Evolutionary conservation across 2,329 filamentous ascomycete genomes (phyloP).

Genomic region (Clonostachys chloroleuca): DNA sequence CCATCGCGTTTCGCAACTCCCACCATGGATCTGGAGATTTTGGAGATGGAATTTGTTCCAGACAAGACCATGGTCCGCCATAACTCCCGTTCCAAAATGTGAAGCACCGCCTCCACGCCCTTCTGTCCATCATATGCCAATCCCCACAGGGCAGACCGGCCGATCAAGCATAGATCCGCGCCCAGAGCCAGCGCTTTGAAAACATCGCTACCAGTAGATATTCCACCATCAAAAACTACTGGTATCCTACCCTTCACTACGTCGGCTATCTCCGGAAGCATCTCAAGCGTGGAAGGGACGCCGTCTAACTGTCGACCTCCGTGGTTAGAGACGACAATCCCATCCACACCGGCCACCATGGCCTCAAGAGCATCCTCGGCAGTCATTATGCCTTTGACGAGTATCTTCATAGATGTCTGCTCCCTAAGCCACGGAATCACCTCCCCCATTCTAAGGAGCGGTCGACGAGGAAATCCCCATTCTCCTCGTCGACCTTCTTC

Average conservation of each 20-base stretch:
- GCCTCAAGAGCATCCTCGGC: constrained; percentile 20
- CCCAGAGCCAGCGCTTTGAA: constrained; percentile 26
- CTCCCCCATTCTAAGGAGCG: neutral
- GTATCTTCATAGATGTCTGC: neutral
- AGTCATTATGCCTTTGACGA: constrained; percentile 20
- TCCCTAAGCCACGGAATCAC: neutral
- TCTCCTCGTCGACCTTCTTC: neutral
- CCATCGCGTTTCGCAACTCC: neutral
- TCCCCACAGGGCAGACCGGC: neutral
- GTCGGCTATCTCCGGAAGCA: constrained; percentile 17
- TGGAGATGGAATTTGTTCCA: neutral
- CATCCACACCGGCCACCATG: constrained; percentile 18
- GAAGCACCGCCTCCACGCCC: constrained; percentile 1
- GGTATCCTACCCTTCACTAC: constrained; percentile 11
- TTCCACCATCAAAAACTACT: constrained; percentile 22
- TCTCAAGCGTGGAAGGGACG: constrained; percentile 8
- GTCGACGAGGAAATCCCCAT: neutral
- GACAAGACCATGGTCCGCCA: neutral
- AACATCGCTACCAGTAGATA: constrained; percentile 26
- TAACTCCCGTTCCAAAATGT: neutral
- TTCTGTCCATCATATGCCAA: constrained; percentile 5
- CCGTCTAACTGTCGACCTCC: neutral
- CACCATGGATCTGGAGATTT: neutral
- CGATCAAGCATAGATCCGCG: constrained; percentile 9
- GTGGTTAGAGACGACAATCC: constrained; percentile 19